Evolutionary conservation across 768 basidiomycete genomes (phyloP).

Genomic region (Leccinellum albellum): DNA sequence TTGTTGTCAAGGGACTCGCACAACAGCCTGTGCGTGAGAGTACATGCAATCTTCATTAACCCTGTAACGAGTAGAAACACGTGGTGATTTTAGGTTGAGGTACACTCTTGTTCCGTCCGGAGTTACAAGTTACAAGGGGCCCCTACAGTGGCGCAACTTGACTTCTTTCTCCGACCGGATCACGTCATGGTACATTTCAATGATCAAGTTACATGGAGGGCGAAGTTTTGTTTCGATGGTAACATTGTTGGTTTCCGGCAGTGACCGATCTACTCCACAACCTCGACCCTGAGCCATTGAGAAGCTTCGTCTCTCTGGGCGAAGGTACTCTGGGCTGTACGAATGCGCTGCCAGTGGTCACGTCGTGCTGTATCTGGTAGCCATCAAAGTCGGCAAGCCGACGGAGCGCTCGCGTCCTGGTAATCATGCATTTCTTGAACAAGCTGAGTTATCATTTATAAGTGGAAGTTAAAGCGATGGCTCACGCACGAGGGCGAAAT

Average conservation of each 20-base stretch:
- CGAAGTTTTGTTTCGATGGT: slow-evolving; percentile 86
- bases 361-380: slow-evolving; percentile 90
- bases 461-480: no score
- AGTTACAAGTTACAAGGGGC: not conserved
- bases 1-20: not conserved
- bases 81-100: not conserved
- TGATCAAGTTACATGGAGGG: slow-evolving; percentile 91
- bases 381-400: slow-evolving; percentile 36
- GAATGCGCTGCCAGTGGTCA: slow-evolving; percentile 92
- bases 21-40: not conserved
- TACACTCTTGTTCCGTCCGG: not conserved
- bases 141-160: no score
- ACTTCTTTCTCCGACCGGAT: slow-evolving; percentile 35
- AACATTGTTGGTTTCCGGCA: slow-evolving; percentile 95
- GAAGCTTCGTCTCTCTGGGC: slow-evolving; percentile 89
- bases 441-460: slow-evolving; percentile 48
- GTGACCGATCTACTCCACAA: slow-evolving; percentile 95
- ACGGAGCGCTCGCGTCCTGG: slow-evolving; percentile 90
- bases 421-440: slow-evolving; percentile 97
- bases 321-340: slow-evolving; percentile 93
- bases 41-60: not conserved
- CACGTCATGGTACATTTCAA: slow-evolving; percentile 98
- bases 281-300: slow-evolving; percentile 88
- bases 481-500: no score
- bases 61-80: not conserved